Evolutionary conservation across 2,329 filamentous ascomycete genomes (phyloP).

Genomic region (Fusarium bulbicola): DNA sequence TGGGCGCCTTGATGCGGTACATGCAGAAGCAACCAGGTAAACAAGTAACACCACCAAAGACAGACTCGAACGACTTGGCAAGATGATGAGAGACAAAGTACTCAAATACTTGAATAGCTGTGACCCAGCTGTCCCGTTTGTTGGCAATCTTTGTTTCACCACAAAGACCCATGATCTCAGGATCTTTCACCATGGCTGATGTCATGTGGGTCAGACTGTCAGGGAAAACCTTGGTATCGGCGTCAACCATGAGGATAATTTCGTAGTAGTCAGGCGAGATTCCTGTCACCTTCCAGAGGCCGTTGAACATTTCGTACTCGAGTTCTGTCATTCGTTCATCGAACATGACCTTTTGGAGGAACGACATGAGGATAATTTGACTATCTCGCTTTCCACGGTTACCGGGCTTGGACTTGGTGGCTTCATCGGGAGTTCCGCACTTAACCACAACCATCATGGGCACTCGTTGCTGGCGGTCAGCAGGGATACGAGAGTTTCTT

Average conservation of each 20-base stretch:
- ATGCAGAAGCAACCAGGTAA: slow-evolving; percentile 99
- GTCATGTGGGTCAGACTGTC: slow-evolving; percentile 99
- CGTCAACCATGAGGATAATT: slow-evolving; percentile 98
- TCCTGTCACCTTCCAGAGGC: slow-evolving; percentile 97
- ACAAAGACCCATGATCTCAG: slow-evolving; percentile 98
- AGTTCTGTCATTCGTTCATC: slow-evolving; percentile 99
- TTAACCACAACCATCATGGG: slow-evolving; percentile 98
- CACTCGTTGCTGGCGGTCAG: slow-evolving; percentile 92
- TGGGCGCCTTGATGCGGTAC: slow-evolving; percentile 99
- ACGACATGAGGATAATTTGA: slow-evolving; percentile 99
- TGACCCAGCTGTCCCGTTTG: slow-evolving; percentile 93
- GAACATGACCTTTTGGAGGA: slow-evolving; percentile 99
- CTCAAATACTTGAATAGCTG: slow-evolving; percentile 98
- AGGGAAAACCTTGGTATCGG: slow-evolving; percentile 98
- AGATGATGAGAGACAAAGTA: slow-evolving; percentile 99
- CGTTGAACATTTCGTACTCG: slow-evolving; percentile 99
- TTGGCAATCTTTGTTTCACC: slow-evolving; percentile 99
- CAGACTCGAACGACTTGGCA: slow-evolving; percentile 96
- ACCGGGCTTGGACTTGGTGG: slow-evolving; percentile 83
- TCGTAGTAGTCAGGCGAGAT: slow-evolving; percentile 99
- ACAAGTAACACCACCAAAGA: slow-evolving; percentile 99
- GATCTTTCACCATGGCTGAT: slow-evolving; percentile 98
- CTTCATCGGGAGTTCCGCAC: slow-evolving; percentile 91
- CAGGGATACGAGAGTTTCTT: slow-evolving; percentile 77
- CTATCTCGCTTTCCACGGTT: slow-evolving; percentile 99